Evolutionary conservation across 1,284 basidiomycete species (phyloP).

Genomic region (Irpex sp.): DNA sequence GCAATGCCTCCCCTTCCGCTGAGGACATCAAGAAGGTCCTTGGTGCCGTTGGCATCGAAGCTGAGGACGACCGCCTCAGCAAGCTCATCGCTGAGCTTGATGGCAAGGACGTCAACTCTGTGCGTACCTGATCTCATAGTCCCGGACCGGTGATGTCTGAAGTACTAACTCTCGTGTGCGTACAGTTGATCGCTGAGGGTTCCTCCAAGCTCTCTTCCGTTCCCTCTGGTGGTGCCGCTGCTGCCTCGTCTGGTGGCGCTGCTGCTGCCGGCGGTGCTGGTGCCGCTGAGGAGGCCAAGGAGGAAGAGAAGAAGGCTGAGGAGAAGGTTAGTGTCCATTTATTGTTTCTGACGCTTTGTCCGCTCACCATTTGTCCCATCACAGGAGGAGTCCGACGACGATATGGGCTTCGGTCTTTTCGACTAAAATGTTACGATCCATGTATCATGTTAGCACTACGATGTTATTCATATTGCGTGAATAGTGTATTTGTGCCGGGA

Average conservation of each 20-base stretch:
- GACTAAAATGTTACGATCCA: conserved; percentile 52
- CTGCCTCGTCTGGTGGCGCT: conserved; percentile 53
- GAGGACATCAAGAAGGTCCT: conserved; percentile 91
- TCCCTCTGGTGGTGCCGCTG: conserved; percentile 78
- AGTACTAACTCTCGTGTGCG: background rate
- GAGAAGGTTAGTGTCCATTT: conserved; percentile 56
- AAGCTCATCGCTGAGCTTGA: conserved; percentile 90
- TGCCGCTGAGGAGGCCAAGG: conserved; percentile 63
- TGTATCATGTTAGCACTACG: conserved; percentile 9
- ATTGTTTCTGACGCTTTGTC: background rate
- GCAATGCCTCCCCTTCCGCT: conserved; percentile 87
- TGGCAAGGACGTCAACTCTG: conserved; percentile 88
- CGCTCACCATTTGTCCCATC: conserved; percentile 17
- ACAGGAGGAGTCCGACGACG: conserved; percentile 85
- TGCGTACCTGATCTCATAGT: conserved; percentile 32
- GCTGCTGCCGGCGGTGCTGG: conserved; percentile 58
- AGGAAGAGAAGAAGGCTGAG: conserved; percentile 77
- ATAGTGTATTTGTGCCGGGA: background rate
- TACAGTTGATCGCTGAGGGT: conserved; percentile 89
- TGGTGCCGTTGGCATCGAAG: conserved; percentile 84
- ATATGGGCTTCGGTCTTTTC: conserved; percentile 95
- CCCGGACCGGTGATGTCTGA: background rate
- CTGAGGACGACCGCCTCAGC: conserved; percentile 80
- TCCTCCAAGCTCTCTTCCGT: conserved; percentile 93
- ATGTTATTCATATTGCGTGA: conserved; percentile 1